Conservation (phyloP, 1,139 yeast genomes). For the Meyerozyma elateridarum region DNA sequence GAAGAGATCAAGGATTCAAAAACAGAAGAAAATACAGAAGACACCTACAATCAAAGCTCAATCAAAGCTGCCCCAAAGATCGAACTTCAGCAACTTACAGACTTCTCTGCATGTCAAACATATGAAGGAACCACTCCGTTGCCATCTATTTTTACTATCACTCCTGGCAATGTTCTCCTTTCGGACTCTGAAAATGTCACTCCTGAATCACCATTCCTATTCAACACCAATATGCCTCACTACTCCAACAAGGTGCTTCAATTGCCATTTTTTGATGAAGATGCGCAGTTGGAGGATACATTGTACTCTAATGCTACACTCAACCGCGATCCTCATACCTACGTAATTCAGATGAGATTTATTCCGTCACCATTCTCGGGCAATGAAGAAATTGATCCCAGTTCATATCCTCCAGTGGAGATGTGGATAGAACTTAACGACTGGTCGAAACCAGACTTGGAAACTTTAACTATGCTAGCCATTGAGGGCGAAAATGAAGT, state of each 20-base stretch:
- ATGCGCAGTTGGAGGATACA: constrained; percentile 6
- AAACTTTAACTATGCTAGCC: constrained; percentile 38
- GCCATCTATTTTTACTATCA: too few species aligned
- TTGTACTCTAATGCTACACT: background rate
- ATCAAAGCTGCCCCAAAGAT: too few species aligned
- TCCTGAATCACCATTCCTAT: constrained; percentile 18
- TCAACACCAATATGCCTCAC: constrained; percentile 42
- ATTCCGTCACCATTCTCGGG: constrained; percentile 40
- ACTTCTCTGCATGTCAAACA: too few species aligned
- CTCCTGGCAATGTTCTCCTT: background rate
- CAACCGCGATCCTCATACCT: constrained; percentile 31
- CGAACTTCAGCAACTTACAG: constrained; percentile 16
- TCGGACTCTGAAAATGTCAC: constrained; percentile 1
- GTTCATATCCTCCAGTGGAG: constrained; percentile 50
- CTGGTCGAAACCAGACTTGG: constrained; percentile 33
- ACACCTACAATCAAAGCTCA: too few species aligned
- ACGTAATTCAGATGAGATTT: constrained; percentile 43
- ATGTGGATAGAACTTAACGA: constrained; percentile 46
- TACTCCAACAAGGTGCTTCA: constrained; percentile 35
- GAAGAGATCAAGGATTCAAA: constrained; percentile 14
- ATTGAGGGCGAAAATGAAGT: constrained; percentile 45
- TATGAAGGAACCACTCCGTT: too few species aligned
- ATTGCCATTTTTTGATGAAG: constrained; percentile 25
- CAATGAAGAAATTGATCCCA: constrained; percentile 13
- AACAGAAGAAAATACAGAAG: too few species aligned